Evolutionary conservation across 257 asterid genomes (phyloP).

Genomic region (Buddleja alternifolia): DNA sequence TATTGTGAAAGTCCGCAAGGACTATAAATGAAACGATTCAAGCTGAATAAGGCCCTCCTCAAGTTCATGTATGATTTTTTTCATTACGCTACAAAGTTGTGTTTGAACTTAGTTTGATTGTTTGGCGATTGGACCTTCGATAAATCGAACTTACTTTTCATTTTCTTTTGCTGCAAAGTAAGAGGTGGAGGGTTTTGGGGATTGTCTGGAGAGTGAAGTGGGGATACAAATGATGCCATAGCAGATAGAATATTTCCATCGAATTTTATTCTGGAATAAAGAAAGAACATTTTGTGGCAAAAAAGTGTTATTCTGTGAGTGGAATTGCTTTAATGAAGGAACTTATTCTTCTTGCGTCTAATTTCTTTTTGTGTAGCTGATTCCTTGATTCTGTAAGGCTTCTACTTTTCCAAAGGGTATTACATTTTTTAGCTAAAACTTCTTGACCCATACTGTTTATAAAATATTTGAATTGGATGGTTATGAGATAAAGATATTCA

Average conservation of each 20-base stretch:
- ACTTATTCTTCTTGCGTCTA: slow-evolving; percentile 44
- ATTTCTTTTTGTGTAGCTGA: slow-evolving; percentile 38
- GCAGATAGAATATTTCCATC: slow-evolving; percentile 22
- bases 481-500: slow-evolving; percentile 29
- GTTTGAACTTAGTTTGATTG: too few species aligned
- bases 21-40: too few species aligned
- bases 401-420: slow-evolving; percentile 42
- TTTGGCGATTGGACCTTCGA: too few species aligned
- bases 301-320: slow-evolving; percentile 61
- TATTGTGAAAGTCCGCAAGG: too few species aligned
- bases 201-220: slow-evolving; percentile 34
- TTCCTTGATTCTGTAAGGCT: slow-evolving; percentile 36
- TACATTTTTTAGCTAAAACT: slow-evolving; percentile 29
- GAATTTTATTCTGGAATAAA: slow-evolving; percentile 49
- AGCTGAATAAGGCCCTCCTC: too few species aligned
- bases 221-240: slow-evolving; percentile 51
- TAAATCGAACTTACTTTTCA: too few species aligned
- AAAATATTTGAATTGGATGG: slow-evolving; percentile 34
- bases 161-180: slow-evolving; percentile 1
- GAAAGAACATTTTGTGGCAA: slow-evolving; percentile 39
- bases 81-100: too few species aligned
- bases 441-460: slow-evolving; percentile 39
- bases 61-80: too few species aligned
- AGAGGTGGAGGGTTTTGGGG: slow-evolving; percentile 35
- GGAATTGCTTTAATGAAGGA: slow-evolving; percentile 64